phyloP scores from a whole-genome alignment of 495 filamentous ascomycete genomes.

The Parathielavia hyrcaniae region DNA sequence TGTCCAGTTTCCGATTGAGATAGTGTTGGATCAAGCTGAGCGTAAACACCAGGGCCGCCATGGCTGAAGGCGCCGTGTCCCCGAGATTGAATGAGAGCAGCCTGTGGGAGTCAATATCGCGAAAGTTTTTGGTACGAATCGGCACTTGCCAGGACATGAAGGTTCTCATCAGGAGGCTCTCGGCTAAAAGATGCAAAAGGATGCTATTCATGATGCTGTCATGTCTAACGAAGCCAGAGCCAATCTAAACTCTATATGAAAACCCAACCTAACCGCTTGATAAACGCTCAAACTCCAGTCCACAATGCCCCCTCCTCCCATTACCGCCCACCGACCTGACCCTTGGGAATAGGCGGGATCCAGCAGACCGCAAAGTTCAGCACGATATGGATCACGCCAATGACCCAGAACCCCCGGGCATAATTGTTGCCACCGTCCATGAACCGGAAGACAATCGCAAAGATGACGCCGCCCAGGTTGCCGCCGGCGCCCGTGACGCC shows the following conservation, averaged over 20 bases:
- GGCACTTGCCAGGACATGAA: too few species aligned
- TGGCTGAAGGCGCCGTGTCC: neutral
- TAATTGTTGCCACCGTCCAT: constrained; percentile 54
- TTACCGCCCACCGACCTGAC: constrained; percentile 23
- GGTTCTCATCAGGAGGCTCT: too few species aligned
- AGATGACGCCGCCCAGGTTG: constrained; percentile 80
- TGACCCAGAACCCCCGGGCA: constrained; percentile 66
- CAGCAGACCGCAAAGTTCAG: constrained; percentile 61
- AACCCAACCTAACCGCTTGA: too few species aligned
- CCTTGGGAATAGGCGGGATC: constrained; percentile 64
- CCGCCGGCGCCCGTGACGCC: constrained; percentile 73
- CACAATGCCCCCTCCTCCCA: neutral
- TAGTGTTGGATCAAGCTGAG: neutral
- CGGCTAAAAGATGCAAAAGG: too few species aligned
- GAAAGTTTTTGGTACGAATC: too few species aligned
- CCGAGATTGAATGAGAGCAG: neutral
- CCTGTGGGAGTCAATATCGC: too few species aligned
- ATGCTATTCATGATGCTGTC: too few species aligned
- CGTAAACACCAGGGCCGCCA: neutral
- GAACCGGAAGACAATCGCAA: constrained; percentile 81
- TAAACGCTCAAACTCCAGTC: too few species aligned
- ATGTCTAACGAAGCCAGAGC: too few species aligned
- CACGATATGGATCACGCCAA: constrained; percentile 61
- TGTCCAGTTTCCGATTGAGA: neutral
- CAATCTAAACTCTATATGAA: too few species aligned